A percentile compares a stretch with the other conserved stretches of the same genome.
phyloP scores from a whole-genome alignment of 139 green algal species.

The Closterium sp. region DNA sequence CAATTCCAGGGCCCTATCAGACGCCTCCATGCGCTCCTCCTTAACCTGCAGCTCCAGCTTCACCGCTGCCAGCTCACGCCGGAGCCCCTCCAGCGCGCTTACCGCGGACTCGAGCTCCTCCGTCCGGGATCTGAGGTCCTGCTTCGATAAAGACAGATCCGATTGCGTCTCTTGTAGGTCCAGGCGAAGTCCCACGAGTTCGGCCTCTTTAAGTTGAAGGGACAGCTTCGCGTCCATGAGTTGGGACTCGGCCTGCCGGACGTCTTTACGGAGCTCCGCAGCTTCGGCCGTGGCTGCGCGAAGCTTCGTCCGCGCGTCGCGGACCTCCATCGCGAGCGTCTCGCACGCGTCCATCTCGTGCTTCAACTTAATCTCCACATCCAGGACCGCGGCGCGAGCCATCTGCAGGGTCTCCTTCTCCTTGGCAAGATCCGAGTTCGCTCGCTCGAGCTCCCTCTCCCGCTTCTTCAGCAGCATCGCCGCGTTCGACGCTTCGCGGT shows the following conservation, averaged over 20 bases:
- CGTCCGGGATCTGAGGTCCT: conserved; percentile 11
- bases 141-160: conserved; percentile 18
- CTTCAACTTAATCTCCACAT: background rate
- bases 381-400: background rate
- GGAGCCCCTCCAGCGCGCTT: conserved; percentile 6
- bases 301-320: background rate
- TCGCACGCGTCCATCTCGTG: background rate
- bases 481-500: background rate
- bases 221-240: conserved; percentile 33
- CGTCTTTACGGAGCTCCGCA: background rate
- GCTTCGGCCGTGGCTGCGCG: background rate
- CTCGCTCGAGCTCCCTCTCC: background rate
- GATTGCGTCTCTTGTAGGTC: conserved; percentile 26
- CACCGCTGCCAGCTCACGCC: background rate
- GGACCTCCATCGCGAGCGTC: background rate
- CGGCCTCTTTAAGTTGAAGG: conserved; percentile 31
- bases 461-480: background rate
- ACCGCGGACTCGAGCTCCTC: conserved; percentile 6
- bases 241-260: conserved; percentile 10
- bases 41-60: background rate
- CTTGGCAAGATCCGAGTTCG: conserved; percentile 9
- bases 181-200: conserved; percentile 27
- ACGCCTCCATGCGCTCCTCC: background rate
- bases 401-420: background rate
- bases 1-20: background rate